A percentile compares a stretch with the other conserved stretches of the same genome.
phyloP scores from a whole-genome alignment of 1,284 basidiomycete genomes.

The Omphalotus olearius region DNA sequence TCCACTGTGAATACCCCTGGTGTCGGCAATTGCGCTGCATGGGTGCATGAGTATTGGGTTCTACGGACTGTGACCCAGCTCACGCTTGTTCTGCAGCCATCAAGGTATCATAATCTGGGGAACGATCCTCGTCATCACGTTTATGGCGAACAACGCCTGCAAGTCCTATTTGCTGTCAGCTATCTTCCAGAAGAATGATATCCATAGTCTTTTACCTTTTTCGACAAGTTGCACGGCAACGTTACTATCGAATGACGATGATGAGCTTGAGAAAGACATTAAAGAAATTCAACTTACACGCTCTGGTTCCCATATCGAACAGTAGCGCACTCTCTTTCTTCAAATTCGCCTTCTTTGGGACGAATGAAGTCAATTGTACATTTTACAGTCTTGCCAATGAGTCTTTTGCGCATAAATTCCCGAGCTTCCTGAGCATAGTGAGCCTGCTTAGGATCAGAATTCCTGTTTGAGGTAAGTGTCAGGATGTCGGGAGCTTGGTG shows the following conservation, averaged over 20 bases:
- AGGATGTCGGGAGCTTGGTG: slow-evolving; percentile 5
- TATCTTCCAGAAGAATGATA: background rate
- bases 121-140: slow-evolving; percentile 93
- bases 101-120: slow-evolving; percentile 90
- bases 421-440: slow-evolving; percentile 90
- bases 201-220: slow-evolving; percentile 49
- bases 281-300: background rate
- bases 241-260: slow-evolving; percentile 49
- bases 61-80: slow-evolving; percentile 25
- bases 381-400: slow-evolving; percentile 89
- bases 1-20: slow-evolving; percentile 88
- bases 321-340: slow-evolving; percentile 89
- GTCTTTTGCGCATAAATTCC: slow-evolving; percentile 85
- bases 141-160: slow-evolving; percentile 89
- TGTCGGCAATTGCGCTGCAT: slow-evolving; percentile 69
- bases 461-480: slow-evolving; percentile 35
- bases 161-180: slow-evolving; percentile 28
- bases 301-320: slow-evolving; percentile 63
- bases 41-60: slow-evolving; percentile 3
- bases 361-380: slow-evolving; percentile 85
- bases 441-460: slow-evolving; percentile 84
- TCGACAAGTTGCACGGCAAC: slow-evolving; percentile 91
- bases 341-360: slow-evolving; percentile 90
- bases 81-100: slow-evolving; percentile 92
- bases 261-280: slow-evolving; percentile 39